These are phyloP conservation scores for Plantago lanceolata DNA, from an alignment of 305 asterid genomes.

Conservation along the genomic window DNA sequence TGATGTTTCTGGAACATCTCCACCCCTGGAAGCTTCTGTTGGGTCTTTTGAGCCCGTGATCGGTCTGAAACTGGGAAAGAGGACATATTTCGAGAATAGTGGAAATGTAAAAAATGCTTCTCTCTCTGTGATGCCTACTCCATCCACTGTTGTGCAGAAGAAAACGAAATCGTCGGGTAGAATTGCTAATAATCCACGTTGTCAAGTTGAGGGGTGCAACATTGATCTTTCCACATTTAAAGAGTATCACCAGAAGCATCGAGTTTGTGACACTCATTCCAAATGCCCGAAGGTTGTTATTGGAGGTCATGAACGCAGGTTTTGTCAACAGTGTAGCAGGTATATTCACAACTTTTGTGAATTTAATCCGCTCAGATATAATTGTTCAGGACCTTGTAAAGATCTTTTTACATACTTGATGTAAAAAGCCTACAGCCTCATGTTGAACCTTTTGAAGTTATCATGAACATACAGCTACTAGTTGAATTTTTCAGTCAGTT, in stretches of 20 bases:
- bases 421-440: not conserved
- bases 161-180: conserved; percentile 43
- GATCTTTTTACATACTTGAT: not conserved
- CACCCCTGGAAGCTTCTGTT: conserved; percentile 44
- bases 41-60: conserved; percentile 60
- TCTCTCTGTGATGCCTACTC: conserved; percentile 34
- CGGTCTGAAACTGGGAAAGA: conserved; percentile 75
- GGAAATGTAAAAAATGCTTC: conserved; percentile 42
- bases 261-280: conserved; percentile 52
- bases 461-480: not conserved
- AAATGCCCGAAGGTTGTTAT: conserved; percentile 46
- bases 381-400: not conserved
- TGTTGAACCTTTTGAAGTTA: not conserved
- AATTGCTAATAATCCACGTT: conserved; percentile 38
- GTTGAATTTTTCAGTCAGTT: not conserved
- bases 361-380: too few species aligned
- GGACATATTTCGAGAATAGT: conserved; percentile 64
- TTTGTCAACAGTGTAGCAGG: conserved; percentile 72
- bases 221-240: conserved; percentile 58
- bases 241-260: conserved; percentile 54
- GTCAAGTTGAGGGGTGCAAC: conserved; percentile 70
- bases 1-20: conserved; percentile 41
- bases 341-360: not conserved
- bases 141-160: conserved; percentile 40
- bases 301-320: conserved; percentile 45